phyloP scores from a whole-genome alignment of 2,329 filamentous ascomycete species.

The Colletotrichum paranaense region DNA sequence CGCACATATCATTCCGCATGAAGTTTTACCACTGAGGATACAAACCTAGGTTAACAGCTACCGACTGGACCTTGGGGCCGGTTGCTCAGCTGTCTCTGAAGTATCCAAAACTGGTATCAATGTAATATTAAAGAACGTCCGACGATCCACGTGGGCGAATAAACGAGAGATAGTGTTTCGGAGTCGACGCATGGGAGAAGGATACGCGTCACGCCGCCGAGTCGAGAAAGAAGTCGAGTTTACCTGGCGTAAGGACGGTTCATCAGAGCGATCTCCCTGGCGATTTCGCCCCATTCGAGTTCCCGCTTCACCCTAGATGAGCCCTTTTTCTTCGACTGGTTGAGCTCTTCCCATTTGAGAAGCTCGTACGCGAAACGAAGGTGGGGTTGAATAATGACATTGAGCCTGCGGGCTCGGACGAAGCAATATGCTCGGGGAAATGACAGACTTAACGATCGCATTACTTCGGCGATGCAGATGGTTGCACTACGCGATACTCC shows the following conservation, averaged over 20 bases:
- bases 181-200: neutral
- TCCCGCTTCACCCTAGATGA: slow-evolving; percentile 71
- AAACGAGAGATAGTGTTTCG: neutral
- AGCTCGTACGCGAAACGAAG: slow-evolving; percentile 95
- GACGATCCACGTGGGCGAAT: slow-evolving; percentile 2
- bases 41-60: neutral
- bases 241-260: slow-evolving; percentile 90
- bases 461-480: slow-evolving; percentile 99
- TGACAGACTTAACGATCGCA: slow-evolving; percentile 82
- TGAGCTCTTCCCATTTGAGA: slow-evolving; percentile 91
- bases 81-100: neutral
- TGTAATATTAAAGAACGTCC: neutral
- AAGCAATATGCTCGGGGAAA: slow-evolving; percentile 97
- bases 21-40: neutral
- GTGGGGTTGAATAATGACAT: slow-evolving; percentile 98
- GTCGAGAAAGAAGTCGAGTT: slow-evolving; percentile 21
- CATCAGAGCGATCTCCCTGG: slow-evolving; percentile 93
- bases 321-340: slow-evolving; percentile 62
- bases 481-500: slow-evolving; percentile 96
- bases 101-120: neutral
- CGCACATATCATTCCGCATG: neutral
- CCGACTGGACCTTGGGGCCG: neutral
- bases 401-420: slow-evolving; percentile 89
- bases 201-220: neutral
- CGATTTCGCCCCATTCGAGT: slow-evolving; percentile 90